phyloP scores from a whole-genome alignment of 2,329 filamentous ascomycete species.

The Arthrinium puccinioides region DNA sequence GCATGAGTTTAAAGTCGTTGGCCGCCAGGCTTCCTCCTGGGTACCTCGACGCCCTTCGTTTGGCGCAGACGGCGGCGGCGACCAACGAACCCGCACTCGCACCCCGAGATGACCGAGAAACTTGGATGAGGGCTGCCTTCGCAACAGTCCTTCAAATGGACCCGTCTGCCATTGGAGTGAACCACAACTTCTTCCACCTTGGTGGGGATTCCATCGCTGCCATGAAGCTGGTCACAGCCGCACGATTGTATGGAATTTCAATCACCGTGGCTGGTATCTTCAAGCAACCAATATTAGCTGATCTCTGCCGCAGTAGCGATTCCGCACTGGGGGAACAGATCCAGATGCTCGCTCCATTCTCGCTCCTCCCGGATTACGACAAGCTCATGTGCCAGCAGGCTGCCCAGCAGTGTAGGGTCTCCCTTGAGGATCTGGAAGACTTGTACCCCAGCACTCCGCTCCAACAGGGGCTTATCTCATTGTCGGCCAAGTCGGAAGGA shows the following conservation, averaged over 20 bases:
- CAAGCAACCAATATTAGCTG: conserved; percentile 13
- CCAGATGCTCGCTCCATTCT: not conserved
- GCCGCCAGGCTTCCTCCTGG: too few species aligned
- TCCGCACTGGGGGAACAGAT: not conserved
- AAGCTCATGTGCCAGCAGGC: not conserved
- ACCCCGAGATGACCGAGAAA: not conserved
- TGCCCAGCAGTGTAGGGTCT: not conserved
- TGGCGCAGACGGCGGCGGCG: too few species aligned
- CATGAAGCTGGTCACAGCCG: not conserved
- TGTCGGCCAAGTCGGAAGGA: not conserved
- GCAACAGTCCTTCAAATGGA: conserved; percentile 17
- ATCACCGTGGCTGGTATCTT: conserved; percentile 24
- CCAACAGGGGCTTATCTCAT: not conserved
- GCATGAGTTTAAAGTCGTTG: too few species aligned
- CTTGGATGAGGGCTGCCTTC: conserved; percentile 13
- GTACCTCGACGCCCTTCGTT: too few species aligned
- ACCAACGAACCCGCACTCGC: too few species aligned
- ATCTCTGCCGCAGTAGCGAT: not conserved
- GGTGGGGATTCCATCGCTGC: conserved; percentile 11
- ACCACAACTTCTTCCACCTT: conserved; percentile 10
- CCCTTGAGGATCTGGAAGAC: not conserved
- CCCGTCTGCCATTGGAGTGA: not conserved
- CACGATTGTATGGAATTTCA: conserved; percentile 26
- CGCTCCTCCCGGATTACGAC: not conserved
- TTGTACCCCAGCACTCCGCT: not conserved